phyloP scores from a whole-genome alignment of 106 monocot species.

The Apostasia ramifera region DNA sequence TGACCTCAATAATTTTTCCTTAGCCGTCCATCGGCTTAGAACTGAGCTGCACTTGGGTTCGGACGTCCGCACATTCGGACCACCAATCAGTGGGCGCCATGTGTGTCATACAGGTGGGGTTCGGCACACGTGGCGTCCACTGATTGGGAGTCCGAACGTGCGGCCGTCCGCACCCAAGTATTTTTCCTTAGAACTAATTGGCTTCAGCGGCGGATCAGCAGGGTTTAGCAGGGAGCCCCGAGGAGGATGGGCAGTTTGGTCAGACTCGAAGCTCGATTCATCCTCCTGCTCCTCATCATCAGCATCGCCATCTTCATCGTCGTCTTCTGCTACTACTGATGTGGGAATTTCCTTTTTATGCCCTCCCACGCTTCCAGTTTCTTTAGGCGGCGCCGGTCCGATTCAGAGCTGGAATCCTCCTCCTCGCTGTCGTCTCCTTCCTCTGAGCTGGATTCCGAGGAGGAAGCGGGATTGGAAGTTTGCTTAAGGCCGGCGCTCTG shows the following conservation, averaged over 20 bases:
- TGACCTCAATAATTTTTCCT: too few species aligned
- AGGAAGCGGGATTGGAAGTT: background rate
- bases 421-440: background rate
- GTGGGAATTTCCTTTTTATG: background rate
- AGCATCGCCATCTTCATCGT: background rate
- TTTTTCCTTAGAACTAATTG: background rate
- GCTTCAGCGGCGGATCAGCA: background rate
- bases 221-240: background rate
- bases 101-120: too few species aligned
- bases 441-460: background rate
- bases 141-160: too few species aligned
- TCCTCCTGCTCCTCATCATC: too few species aligned
- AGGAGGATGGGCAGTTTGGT: background rate
- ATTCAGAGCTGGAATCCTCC: background rate
- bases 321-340: background rate
- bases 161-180: too few species aligned
- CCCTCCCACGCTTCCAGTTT: background rate
- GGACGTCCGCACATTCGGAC: too few species aligned
- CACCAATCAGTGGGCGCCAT: too few species aligned
- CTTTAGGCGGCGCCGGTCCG: background rate
- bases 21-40: slow-evolving; percentile 5
- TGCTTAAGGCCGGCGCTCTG: background rate
- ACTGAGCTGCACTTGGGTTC: too few species aligned
- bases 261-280: background rate
- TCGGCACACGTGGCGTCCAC: too few species aligned